These are phyloP conservation scores for Colletotrichum shisoi DNA, from an alignment of 2,329 filamentous ascomycete genomes.

Conservation along the genomic window DNA sequence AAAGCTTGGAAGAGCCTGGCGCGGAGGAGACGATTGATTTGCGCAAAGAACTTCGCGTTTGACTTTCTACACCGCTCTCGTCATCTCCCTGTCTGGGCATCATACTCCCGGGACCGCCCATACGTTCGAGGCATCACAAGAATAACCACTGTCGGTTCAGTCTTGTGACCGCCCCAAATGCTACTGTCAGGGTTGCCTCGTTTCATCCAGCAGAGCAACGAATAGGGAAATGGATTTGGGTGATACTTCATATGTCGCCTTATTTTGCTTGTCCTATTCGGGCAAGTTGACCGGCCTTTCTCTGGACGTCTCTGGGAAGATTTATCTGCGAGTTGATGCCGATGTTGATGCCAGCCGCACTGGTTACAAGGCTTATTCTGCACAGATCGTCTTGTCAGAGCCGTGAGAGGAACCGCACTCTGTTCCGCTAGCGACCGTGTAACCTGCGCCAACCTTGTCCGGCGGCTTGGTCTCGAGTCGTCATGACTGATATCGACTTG, in stretches of 20 bases:
- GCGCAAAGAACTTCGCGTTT: background rate
- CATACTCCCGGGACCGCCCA: background rate
- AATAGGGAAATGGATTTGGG: constrained; percentile 26
- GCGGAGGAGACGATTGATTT: background rate
- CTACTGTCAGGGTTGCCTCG: constrained; percentile 32
- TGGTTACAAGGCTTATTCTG: constrained; percentile 3
- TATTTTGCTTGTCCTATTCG: constrained; percentile 28
- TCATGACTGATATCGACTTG: background rate
- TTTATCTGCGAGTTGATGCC: background rate
- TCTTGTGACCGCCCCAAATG: constrained; percentile 27
- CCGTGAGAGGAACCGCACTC: background rate
- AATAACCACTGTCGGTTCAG: constrained; percentile 1
- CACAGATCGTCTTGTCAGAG: background rate
- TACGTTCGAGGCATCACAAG: constrained; percentile 18
- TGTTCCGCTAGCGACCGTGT: background rate
- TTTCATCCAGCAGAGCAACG: constrained; percentile 34
- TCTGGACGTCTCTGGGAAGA: background rate
- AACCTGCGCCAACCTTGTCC: background rate
- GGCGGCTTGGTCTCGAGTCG: background rate
- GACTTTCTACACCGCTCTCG: constrained; percentile 23
- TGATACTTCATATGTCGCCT: constrained; percentile 40
- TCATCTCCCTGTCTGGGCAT: background rate
- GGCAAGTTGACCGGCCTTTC: constrained; percentile 15
- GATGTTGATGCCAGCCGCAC: constrained; percentile 33
- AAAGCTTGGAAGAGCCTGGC: background rate